Percentiles rank a stretch among this genome's conserved stretches.
Evolutionary conservation across 768 basidiomycete species (phyloP).

Genomic region (Suillus luteus): DNA sequence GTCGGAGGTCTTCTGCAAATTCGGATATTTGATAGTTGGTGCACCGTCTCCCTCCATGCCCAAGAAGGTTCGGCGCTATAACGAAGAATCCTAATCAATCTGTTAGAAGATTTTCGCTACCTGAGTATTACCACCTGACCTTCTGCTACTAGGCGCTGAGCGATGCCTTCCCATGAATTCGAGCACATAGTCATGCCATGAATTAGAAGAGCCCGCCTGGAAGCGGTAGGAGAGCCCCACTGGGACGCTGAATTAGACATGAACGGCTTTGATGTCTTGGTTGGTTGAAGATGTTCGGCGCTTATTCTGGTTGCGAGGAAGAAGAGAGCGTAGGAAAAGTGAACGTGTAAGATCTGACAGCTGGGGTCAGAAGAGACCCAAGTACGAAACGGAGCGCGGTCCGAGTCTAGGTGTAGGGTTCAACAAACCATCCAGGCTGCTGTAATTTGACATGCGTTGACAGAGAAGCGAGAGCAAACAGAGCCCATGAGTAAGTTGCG

Average conservation of each 20-base stretch:
- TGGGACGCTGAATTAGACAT: constrained; percentile 16
- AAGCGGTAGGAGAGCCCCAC: constrained; percentile 24
- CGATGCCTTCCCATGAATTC: constrained; percentile 21
- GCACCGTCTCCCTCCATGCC: constrained; percentile 20
- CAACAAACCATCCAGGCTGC: neutral
- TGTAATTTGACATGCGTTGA: neutral
- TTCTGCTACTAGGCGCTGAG: constrained; percentile 17
- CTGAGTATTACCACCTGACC: constrained; percentile 11
- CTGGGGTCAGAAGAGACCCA: neutral
- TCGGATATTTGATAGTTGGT: neutral
- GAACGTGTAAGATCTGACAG: neutral
- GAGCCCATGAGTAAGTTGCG: neutral
- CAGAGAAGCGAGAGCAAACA: neutral
- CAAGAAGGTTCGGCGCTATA: constrained; percentile 26
- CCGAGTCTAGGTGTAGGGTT: neutral
- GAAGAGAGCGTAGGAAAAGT: neutral
- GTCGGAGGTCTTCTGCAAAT: constrained; percentile 8
- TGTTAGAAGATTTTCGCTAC: neutral
- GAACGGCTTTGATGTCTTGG: neutral
- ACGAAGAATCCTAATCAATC: constrained; percentile 26
- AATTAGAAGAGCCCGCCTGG: constrained; percentile 23
- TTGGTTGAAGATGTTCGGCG: neutral
- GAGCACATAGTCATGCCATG: constrained; percentile 24
- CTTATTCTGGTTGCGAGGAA: neutral
- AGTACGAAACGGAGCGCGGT: neutral